Percentiles rank a stretch among this genome's conserved stretches.
phyloP scores from a whole-genome alignment of 2,329 filamentous ascomycete species.

The Aspergillus fumigatus region DNA sequence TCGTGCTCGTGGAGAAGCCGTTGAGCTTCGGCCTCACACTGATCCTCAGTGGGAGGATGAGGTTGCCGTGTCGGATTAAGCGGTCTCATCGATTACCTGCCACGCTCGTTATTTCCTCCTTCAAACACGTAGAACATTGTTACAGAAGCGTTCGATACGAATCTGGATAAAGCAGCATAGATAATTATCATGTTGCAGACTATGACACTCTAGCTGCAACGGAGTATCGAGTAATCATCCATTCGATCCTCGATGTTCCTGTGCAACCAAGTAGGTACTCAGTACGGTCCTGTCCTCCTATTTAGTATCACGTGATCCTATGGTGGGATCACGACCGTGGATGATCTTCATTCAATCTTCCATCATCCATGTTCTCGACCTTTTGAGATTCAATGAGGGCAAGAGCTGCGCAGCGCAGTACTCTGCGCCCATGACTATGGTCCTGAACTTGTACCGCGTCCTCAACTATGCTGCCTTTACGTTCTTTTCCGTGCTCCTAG shows the following conservation, averaged over 20 bases:
- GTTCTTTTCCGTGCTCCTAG: conserved; percentile 67
- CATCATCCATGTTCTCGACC: neutral
- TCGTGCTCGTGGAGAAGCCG: conserved; percentile 34
- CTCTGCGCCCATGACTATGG: conserved; percentile 26
- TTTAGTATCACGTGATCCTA: neutral
- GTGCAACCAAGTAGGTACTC: neutral
- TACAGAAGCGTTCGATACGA: neutral
- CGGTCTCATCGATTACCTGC: neutral
- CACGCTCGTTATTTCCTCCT: neutral
- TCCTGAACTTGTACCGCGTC: conserved; percentile 61
- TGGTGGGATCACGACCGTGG: neutral
- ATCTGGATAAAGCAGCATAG: neutral
- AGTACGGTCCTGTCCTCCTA: neutral
- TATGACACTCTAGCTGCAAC: neutral
- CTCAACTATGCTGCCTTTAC: conserved; percentile 77
- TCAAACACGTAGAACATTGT: neutral
- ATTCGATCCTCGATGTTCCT: neutral
- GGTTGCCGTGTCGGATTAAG: conserved; percentile 31
- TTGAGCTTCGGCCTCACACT: conserved; percentile 28
- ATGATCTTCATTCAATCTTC: neutral
- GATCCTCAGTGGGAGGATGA: conserved; percentile 31
- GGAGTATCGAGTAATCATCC: neutral
- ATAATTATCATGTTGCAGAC: neutral
- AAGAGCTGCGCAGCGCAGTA: conserved; percentile 13
- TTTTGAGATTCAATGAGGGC: neutral